Percentiles rank a stretch among this genome's conserved stretches.
Evolutionary conservation across 495 filamentous ascomycete species (phyloP).

Genomic region (Hyaloscypha variabilis): DNA sequence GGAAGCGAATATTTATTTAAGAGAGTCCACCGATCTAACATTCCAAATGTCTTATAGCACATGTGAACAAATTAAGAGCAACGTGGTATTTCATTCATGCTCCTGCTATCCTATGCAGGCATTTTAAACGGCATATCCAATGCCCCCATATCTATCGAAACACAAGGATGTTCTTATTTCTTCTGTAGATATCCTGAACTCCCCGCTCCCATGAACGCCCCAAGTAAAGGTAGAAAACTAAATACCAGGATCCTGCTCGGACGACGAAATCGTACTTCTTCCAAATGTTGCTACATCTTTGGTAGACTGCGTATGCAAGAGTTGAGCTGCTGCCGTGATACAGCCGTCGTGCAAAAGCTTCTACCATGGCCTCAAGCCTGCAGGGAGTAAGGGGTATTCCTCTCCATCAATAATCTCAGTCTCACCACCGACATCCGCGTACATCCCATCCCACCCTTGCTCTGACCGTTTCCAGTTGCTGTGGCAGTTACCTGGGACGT

Average conservation of each 20-base stretch:
- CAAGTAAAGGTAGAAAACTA: not conserved
- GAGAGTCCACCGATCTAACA: too few species aligned
- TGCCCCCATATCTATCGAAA: not conserved
- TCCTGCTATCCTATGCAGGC: not conserved
- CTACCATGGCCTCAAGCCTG: slow-evolving; percentile 40
- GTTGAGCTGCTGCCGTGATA: not conserved
- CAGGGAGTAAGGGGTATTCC: slow-evolving; percentile 43
- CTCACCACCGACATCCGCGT: slow-evolving; percentile 22
- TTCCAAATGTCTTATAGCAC: not conserved
- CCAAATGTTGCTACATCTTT: not conserved
- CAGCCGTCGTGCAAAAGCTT: not conserved
- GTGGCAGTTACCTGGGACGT: slow-evolving; percentile 41
- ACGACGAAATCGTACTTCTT: not conserved
- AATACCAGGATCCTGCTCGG: not conserved
- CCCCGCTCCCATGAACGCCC: not conserved
- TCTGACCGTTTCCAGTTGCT: slow-evolving; percentile 41
- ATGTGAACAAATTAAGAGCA: not conserved
- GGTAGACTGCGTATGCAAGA: slow-evolving; percentile 1
- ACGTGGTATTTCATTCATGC: not conserved
- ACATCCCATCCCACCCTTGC: slow-evolving; percentile 24
- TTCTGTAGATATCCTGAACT: not conserved
- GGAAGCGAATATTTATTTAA: too few species aligned
- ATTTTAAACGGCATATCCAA: not conserved
- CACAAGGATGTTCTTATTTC: not conserved
- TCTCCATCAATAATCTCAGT: slow-evolving; percentile 43